Evolutionary conservation across 257 asterid genomes (phyloP).

Genomic region (Solanum infundibuliforme): DNA sequence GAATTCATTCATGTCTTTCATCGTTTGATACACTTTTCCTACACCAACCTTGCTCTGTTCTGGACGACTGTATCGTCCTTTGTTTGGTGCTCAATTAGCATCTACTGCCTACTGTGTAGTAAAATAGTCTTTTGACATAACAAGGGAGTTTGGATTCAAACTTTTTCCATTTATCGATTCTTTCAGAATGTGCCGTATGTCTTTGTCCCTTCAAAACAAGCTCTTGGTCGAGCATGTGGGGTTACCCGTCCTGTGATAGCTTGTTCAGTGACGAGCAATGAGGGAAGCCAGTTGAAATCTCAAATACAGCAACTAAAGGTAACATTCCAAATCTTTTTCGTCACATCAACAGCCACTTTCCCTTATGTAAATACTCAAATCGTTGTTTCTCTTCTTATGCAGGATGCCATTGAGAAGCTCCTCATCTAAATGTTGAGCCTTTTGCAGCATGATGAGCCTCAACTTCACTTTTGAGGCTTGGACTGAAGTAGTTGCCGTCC

Average conservation of each 20-base stretch:
- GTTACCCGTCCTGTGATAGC: conserved; percentile 91
- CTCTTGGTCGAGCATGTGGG: conserved; percentile 92
- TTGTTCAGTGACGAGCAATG: conserved; percentile 79
- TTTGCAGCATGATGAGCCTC: conserved; percentile 27
- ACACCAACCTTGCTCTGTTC: neutral
- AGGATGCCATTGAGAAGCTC: conserved; percentile 37
- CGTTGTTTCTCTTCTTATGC: neutral
- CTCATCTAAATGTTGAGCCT: conserved; percentile 16
- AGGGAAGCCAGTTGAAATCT: conserved; percentile 82
- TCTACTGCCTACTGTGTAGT: neutral
- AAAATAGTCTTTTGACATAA: neutral
- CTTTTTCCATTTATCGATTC: neutral
- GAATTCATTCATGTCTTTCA: neutral
- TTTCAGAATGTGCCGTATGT: conserved; percentile 41
- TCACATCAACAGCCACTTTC: neutral
- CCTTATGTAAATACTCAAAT: neutral
- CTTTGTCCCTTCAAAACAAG: conserved; percentile 35
- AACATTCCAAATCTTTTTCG: neutral
- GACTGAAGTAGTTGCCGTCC: conserved; percentile 21
- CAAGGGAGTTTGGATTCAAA: neutral
- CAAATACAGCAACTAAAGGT: conserved; percentile 85
- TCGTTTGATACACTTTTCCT: neutral
- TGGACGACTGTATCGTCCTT: neutral
- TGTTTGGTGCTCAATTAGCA: neutral
- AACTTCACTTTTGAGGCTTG: conserved; percentile 17